Evolutionary conservation across 2,329 filamentous ascomycete species (phyloP).

Genomic region (Sarocladiaceae sp.): DNA sequence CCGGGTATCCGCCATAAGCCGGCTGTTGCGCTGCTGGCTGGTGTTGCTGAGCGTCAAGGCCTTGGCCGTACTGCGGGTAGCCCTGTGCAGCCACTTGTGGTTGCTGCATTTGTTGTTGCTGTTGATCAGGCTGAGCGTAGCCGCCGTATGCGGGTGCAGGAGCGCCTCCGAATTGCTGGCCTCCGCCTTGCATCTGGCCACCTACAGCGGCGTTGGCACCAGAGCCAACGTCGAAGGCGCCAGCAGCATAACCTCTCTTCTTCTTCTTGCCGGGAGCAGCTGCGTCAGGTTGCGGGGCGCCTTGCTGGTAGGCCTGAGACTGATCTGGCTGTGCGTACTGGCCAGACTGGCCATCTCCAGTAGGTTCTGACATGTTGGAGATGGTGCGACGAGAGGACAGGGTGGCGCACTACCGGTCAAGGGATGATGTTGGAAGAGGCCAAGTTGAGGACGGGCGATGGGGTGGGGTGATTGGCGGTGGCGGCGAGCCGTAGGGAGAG

Average conservation of each 20-base stretch:
- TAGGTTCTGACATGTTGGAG: slow-evolving; percentile 48
- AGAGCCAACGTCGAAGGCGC: slow-evolving; percentile 86
- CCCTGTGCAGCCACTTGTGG: slow-evolving; percentile 21
- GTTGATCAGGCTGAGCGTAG: slow-evolving; percentile 49
- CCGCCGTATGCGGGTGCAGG: slow-evolving; percentile 48
- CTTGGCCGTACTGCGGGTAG: slow-evolving; percentile 34
- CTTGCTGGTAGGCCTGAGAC: slow-evolving; percentile 28
- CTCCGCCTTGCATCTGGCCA: slow-evolving; percentile 34
- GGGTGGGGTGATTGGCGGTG: slow-evolving; percentile 6
- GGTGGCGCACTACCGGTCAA: background rate
- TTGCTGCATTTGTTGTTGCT: slow-evolving; percentile 27
- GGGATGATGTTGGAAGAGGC: background rate
- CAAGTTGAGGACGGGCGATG: slow-evolving; percentile 1
- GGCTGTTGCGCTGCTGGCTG: slow-evolving; percentile 31
- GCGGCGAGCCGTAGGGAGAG: slow-evolving; percentile 6
- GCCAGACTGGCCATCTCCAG: slow-evolving; percentile 44
- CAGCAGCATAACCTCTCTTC: slow-evolving; percentile 89
- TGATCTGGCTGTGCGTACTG: slow-evolving; percentile 38
- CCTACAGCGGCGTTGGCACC: slow-evolving; percentile 70
- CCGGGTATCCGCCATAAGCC: slow-evolving; percentile 55
- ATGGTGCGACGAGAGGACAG: background rate
- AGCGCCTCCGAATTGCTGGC: slow-evolving; percentile 41
- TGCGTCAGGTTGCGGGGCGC: slow-evolving; percentile 20
- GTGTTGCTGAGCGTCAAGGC: slow-evolving; percentile 28
- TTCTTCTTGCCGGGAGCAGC: slow-evolving; percentile 63